Conservation (phyloP, 2,329 filamentous ascomycete genomes). For the Fusarium sacchari region DNA sequence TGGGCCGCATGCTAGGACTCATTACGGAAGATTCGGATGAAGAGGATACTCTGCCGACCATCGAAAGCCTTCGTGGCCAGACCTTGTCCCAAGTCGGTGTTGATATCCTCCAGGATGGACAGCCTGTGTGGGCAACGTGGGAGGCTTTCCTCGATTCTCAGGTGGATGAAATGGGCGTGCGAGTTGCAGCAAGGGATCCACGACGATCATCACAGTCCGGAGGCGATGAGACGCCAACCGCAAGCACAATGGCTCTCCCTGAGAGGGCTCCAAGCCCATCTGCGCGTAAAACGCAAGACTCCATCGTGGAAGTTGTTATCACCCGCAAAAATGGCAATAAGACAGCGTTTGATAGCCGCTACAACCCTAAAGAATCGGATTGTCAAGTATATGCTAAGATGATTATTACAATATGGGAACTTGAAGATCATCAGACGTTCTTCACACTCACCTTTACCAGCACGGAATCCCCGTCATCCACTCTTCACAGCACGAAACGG, state of each 20-base stretch:
- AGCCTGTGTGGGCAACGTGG: constrained; percentile 68
- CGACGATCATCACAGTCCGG: constrained; percentile 31
- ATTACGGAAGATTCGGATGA: constrained; percentile 54
- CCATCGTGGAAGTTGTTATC: constrained; percentile 75
- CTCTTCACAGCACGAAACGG: constrained; percentile 49
- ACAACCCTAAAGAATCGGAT: constrained; percentile 50
- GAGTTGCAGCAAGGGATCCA: constrained; percentile 38
- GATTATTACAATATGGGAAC: constrained; percentile 79
- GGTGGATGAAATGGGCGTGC: constrained; percentile 54
- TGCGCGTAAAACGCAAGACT: constrained; percentile 61
- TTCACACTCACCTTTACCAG: constrained; percentile 81
- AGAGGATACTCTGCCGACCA: constrained; percentile 56
- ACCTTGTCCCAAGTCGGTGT: constrained; percentile 76
- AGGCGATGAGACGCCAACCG: constrained; percentile 53
- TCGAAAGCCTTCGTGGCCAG: constrained; percentile 72
- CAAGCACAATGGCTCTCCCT: constrained; percentile 41
- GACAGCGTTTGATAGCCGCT: constrained; percentile 49
- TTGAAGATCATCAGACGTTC: constrained; percentile 73
- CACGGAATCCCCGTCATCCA: constrained; percentile 55
- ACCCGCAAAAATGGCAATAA: constrained; percentile 59
- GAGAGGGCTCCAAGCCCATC: constrained; percentile 45
- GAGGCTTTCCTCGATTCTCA: constrained; percentile 67
- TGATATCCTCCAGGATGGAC: constrained; percentile 76
- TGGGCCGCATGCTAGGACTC: constrained; percentile 74
- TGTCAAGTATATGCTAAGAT: constrained; percentile 71